Percentiles rank a stretch among this genome's conserved stretches.
These are phyloP conservation scores for Hanseniaspora singularis DNA, from an alignment of 805 yeast genomes.

Conservation along the genomic window DNA sequence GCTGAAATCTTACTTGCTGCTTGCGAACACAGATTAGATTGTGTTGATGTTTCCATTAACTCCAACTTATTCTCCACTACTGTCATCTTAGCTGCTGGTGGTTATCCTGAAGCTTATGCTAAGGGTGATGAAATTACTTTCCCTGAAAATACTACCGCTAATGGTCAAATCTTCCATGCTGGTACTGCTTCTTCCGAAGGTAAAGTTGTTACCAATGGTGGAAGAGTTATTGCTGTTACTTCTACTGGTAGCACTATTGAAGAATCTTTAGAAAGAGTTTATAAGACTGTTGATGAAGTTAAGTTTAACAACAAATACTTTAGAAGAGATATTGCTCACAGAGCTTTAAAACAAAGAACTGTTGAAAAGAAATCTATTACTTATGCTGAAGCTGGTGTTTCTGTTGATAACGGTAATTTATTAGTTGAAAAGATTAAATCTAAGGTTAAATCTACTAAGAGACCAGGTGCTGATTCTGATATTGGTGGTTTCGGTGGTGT, in stretches of 20 bases:
- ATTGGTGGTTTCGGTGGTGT: slow-evolving; percentile 99
- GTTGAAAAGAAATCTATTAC: slow-evolving; percentile 43
- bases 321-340: slow-evolving; percentile 90
- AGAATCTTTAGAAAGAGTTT: slow-evolving; percentile 77
- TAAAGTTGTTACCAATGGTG: slow-evolving; percentile 70
- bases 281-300: slow-evolving; percentile 69
- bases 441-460: slow-evolving; percentile 79
- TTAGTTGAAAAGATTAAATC: slow-evolving; percentile 84
- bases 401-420: slow-evolving; percentile 88
- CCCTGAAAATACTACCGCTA: slow-evolving; percentile 23
- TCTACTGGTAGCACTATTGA: slow-evolving; percentile 66
- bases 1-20: slow-evolving; percentile 88
- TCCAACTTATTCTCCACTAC: slow-evolving; percentile 64
- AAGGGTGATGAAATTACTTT: slow-evolving; percentile 80
- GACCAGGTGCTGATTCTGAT: slow-evolving; percentile 95
- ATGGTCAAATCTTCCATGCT: slow-evolving; percentile 77
- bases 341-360: slow-evolving; percentile 60
- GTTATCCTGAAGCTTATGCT: slow-evolving; percentile 78
- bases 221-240: slow-evolving; percentile 92
- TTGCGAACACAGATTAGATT: slow-evolving; percentile 86
- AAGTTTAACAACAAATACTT: slow-evolving; percentile 63
- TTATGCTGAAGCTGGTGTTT: slow-evolving; percentile 92
- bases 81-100: slow-evolving; percentile 93
- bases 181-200: slow-evolving; percentile 55
- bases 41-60: slow-evolving; percentile 49